Evolutionary conservation across 2,329 filamentous ascomycete species (phyloP).

Genomic region (Waltergamsia citrina): DNA sequence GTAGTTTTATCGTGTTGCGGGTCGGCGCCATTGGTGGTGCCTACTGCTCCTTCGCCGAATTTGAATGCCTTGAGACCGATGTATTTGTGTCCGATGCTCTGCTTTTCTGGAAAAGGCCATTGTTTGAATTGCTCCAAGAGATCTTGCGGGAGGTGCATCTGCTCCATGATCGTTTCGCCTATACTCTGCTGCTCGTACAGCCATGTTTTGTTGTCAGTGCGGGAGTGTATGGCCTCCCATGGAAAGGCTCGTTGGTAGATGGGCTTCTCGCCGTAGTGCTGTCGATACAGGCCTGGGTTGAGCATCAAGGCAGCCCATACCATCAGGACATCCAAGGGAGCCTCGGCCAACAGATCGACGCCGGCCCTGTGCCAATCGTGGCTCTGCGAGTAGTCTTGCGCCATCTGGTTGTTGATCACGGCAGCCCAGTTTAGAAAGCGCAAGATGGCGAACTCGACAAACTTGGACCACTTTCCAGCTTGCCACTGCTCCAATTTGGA

Average conservation of each 20-base stretch:
- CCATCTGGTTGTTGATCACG: background rate
- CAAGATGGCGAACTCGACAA: conserved; percentile 13
- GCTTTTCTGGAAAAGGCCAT: background rate
- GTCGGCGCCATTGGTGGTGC: background rate
- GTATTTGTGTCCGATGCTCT: background rate
- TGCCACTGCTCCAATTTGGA: background rate
- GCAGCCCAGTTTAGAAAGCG: conserved; percentile 15
- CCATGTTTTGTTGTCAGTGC: background rate
- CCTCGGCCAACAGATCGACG: no score
- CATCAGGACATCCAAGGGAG: background rate
- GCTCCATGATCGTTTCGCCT: no score
- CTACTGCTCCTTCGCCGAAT: background rate
- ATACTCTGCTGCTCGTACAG: no score
- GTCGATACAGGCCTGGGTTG: background rate
- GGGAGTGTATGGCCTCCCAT: background rate
- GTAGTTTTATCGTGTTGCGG: background rate
- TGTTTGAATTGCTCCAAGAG: background rate
- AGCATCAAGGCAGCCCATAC: background rate
- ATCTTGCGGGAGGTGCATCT: no score
- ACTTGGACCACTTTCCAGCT: conserved; percentile 11
- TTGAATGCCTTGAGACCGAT: background rate
- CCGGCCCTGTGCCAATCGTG: background rate
- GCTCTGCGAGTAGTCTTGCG: background rate
- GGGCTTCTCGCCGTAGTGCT: background rate
- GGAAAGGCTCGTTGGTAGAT: background rate